Evolutionary conservation across 2,329 filamentous ascomycete genomes (phyloP), one percentile per base, ranked within the genome.

Genomic region (Diplodia seriata): DNA sequence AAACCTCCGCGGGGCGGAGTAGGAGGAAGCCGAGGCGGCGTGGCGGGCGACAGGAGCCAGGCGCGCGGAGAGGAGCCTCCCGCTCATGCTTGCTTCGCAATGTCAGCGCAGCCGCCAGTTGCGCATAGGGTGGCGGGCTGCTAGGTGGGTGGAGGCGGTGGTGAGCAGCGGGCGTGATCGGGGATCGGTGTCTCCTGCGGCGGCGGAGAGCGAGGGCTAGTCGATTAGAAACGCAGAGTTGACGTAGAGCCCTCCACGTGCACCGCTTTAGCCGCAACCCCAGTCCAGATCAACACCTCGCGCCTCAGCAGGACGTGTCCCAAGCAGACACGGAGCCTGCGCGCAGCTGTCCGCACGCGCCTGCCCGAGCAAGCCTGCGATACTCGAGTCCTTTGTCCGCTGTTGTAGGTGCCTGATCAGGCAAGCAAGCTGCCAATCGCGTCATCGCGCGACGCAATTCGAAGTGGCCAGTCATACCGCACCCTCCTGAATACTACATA

Each of bases 31-130:
- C 57, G 50, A 68, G 74, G 51, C 49, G 23, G 40, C 51, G 79
- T 87, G 87, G 81, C 88, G 88, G 78, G 89, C 83, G 74, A 89
- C 81, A 80, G 89, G 87, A 80, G 87, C 83, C 73, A 91, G 85
- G 81, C 91, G 88, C 77, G 90, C 88, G 80, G 91, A 89, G 81
- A 94, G 84, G 75, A 92, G 87, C 85, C 91, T 89, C 84, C 87
- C 88, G 82, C 87, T 90, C 89, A 91, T 90, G 57, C 61, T 79
- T 64, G 66, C 18, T 43, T 49, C 33, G 50, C 55, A 55, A 55
- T 61, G n/a, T 67, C 66, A 67, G 47, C 47, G 66, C 36, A 62
- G 66, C 49, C 47, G 66, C 66, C 43, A 38, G 66, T 33, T 31
- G 31, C 31, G 50, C 43, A 61, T 61, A 18, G 55, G 66, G 31